A percentile compares a stretch with the other conserved stretches of the same genome.
These are phyloP conservation scores for Orbilia ellipsospora DNA, from an alignment of 2,329 filamentous ascomycete species.

Conservation along the genomic window DNA sequence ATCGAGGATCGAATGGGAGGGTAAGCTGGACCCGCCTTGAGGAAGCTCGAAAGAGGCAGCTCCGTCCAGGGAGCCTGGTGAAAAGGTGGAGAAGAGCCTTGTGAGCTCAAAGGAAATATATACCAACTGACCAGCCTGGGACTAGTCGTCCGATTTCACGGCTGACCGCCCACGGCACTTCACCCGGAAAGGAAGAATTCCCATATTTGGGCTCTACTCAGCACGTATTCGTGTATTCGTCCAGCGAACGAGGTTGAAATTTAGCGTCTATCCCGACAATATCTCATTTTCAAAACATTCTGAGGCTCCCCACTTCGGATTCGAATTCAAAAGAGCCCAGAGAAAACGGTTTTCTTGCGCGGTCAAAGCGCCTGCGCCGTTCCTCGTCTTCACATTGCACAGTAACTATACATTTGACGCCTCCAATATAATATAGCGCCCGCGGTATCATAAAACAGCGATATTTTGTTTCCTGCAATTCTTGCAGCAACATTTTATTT, in stretches of 20 bases:
- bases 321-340: neutral
- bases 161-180: conserved; percentile 50
- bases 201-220: conserved; percentile 8
- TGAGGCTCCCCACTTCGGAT: conserved; percentile 15
- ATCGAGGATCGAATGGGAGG: conserved; percentile 38
- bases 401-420: conserved; percentile 9
- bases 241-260: conserved; percentile 1
- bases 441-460: conserved; percentile 1
- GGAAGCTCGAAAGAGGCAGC: conserved; percentile 26
- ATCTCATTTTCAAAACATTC: neutral
- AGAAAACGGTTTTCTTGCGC: conserved; percentile 18
- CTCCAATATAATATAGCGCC: neutral
- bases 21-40: conserved; percentile 27
- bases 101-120: conserved; percentile 43
- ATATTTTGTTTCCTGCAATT: neutral
- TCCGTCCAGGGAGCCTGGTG: conserved; percentile 42
- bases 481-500: neutral
- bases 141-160: conserved; percentile 25
- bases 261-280: conserved; percentile 2
- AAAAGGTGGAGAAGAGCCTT: conserved; percentile 42
- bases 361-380: conserved; percentile 39
- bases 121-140: conserved; percentile 40
- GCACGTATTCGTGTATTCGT: conserved; percentile 1
- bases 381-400: conserved; percentile 25
- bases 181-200: conserved; percentile 47